A percentile compares a stretch with the other conserved stretches of the same genome.
phyloP scores from a whole-genome alignment of 768 basidiomycete genomes.

The Coprinopsis sp. region DNA sequence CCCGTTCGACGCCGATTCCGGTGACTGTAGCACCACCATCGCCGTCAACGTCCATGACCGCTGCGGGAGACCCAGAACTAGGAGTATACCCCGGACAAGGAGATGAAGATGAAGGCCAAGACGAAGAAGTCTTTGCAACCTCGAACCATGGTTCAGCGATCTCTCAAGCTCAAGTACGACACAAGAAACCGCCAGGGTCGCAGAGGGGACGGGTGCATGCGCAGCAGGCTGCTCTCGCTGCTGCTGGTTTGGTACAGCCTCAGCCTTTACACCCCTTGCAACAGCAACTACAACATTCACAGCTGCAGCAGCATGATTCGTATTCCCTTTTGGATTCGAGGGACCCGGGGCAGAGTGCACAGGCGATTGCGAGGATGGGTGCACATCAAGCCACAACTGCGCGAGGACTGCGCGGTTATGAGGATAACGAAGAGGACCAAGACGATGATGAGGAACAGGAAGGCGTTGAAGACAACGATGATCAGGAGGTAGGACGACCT shows the following conservation, averaged over 20 bases:
- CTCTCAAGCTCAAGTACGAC: slow-evolving; percentile 1
- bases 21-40: too few relatives aligned
- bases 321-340: too few relatives aligned
- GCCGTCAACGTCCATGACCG: too few relatives aligned
- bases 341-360: too few relatives aligned
- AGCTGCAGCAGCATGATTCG: background rate
- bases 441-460: too few relatives aligned
- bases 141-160: background rate
- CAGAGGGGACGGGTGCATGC: background rate
- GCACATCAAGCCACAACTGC: too few relatives aligned
- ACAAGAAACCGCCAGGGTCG: slow-evolving; percentile 4
- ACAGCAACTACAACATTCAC: background rate
- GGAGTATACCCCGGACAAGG: too few relatives aligned
- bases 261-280: background rate
- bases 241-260: background rate
- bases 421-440: too few relatives aligned
- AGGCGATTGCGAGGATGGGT: too few relatives aligned
- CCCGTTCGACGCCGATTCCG: background rate
- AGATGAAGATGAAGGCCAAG: slow-evolving; percentile 2
- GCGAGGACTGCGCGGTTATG: too few relatives aligned
- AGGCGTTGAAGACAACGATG: background rate
- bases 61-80: too few relatives aligned
- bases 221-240: background rate
- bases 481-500: background rate
- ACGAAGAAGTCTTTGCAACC: background rate